Evolutionary conservation across 2,329 filamentous ascomycete genomes (phyloP).

Genomic region (Orbilia quercus): DNA sequence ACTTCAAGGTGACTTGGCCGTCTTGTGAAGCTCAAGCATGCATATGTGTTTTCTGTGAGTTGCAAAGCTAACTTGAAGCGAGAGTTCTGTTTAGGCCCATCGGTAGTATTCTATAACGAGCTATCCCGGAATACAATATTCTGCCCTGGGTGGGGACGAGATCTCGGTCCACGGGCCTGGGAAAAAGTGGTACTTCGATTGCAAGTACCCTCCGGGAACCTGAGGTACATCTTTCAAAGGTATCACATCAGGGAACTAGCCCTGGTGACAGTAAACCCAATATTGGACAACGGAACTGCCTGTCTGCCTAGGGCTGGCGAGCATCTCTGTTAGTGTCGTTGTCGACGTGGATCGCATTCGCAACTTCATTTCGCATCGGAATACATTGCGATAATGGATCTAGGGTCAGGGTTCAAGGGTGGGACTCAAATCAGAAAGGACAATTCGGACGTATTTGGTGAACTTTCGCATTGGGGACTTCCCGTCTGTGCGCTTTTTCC

Average conservation of each 20-base stretch:
- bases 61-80: not conserved
- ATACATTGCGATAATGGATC: constrained; percentile 22
- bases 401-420: not conserved
- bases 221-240: constrained; percentile 40
- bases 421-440: constrained; percentile 1
- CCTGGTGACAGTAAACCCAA: not conserved
- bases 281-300: constrained; percentile 31
- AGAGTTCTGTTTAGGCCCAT: too few relatives aligned
- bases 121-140: not conserved
- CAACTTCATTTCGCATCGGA: constrained; percentile 41
- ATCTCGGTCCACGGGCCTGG: constrained; percentile 1
- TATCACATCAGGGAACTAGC: constrained; percentile 8
- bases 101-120: not conserved
- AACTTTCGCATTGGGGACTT: not conserved
- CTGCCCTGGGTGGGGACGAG: constrained; percentile 14
- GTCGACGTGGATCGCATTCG: constrained; percentile 27
- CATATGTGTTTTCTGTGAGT: too few relatives aligned
- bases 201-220: constrained; percentile 42
- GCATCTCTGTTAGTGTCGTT: constrained; percentile 11
- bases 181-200: constrained; percentile 34
- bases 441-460: constrained; percentile 1
- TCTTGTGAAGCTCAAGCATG: too few relatives aligned
- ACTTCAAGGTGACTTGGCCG: too few relatives aligned
- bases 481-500: constrained; percentile 20
- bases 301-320: constrained; percentile 22